Evolutionary conservation across 2,329 filamentous ascomycete species (phyloP).

Genomic region (Dothiorella sarmentorum): DNA sequence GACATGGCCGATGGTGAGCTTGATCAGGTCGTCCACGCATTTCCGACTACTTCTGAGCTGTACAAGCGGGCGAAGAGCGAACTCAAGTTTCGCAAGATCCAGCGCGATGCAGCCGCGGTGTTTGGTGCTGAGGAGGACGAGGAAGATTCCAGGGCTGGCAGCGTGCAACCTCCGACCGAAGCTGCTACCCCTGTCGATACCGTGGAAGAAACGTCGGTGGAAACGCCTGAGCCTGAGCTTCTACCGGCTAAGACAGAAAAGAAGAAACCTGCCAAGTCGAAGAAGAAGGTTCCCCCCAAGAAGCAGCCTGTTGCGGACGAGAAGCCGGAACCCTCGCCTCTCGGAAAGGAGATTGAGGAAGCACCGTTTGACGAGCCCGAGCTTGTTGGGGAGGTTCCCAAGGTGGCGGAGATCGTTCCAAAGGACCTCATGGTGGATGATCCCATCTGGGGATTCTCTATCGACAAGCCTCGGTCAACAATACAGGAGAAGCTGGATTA

Average conservation of each 20-base stretch:
- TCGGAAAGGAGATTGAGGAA: conserved; percentile 42
- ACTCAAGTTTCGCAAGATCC: conserved; percentile 64
- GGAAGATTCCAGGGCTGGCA: conserved; percentile 40
- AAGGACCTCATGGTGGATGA: conserved; percentile 24
- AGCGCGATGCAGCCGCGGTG: conserved; percentile 79
- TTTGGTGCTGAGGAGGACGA: conserved; percentile 61
- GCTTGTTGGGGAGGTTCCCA: conserved; percentile 28
- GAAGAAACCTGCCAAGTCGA: conserved; percentile 54
- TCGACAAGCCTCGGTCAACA: conserved; percentile 58
- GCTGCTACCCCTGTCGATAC: conserved; percentile 46
- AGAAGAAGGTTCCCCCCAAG: conserved; percentile 66
- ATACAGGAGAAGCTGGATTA: conserved; percentile 63
- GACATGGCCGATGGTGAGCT: conserved; percentile 63
- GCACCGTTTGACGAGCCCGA: neutral
- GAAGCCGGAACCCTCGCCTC: conserved; percentile 42
- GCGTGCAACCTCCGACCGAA: conserved; percentile 44
- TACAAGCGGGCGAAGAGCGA: conserved; percentile 70
- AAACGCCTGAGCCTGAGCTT: conserved; percentile 34
- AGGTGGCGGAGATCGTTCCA: conserved; percentile 31
- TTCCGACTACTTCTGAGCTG: conserved; percentile 60
- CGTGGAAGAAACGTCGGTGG: conserved; percentile 30
- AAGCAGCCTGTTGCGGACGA: conserved; percentile 70
- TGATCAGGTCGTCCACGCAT: conserved; percentile 53
- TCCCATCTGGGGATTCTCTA: conserved; percentile 54
- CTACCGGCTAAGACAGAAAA: conserved; percentile 30